Evolutionary conservation across 129 eudicot species (phyloP).

Genomic region (Flaveria bidentis): DNA sequence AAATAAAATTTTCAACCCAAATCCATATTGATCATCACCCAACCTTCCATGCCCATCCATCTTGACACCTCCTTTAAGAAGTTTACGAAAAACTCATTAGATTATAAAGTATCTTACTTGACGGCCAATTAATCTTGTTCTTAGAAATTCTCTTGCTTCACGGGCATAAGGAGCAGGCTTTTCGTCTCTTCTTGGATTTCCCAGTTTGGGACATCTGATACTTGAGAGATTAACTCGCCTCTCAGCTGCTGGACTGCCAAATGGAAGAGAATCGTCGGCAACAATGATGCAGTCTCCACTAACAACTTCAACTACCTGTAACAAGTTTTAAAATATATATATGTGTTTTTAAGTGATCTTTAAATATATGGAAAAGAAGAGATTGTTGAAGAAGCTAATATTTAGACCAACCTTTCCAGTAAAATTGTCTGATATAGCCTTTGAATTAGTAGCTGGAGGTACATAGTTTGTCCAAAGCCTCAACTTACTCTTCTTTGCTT

Average conservation of each 20-base stretch:
- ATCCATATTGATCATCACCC: not conserved
- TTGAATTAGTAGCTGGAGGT: slow-evolving; percentile 88
- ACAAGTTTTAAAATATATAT: not conserved
- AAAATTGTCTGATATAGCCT: slow-evolving; percentile 90
- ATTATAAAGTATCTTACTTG: slow-evolving; percentile 48
- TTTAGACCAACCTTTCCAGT: slow-evolving; percentile 73
- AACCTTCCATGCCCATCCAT: not conserved
- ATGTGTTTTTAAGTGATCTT: not conserved
- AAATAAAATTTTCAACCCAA: not conserved
- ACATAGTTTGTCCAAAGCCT: slow-evolving; percentile 92
- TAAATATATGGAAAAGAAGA: slow-evolving; percentile 5
- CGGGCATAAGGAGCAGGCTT: slow-evolving; percentile 86
- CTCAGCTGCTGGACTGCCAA: slow-evolving; percentile 94
- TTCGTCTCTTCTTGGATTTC: slow-evolving; percentile 82
- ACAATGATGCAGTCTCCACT: slow-evolving; percentile 93
- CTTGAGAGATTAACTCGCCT: slow-evolving; percentile 97
- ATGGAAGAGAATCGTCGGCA: slow-evolving; percentile 93
- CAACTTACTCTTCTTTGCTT: slow-evolving; percentile 77
- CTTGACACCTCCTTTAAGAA: not conserved
- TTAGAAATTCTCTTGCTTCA: slow-evolving; percentile 84
- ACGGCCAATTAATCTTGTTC: slow-evolving; percentile 72
- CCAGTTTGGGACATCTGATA: slow-evolving; percentile 84
- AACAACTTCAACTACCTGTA: slow-evolving; percentile 90
- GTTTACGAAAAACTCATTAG: not conserved
- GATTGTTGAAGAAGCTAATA: not conserved